Evolutionary conservation across 768 basidiomycete species (phyloP).

Genomic region (Pisolithus tinctorius): DNA sequence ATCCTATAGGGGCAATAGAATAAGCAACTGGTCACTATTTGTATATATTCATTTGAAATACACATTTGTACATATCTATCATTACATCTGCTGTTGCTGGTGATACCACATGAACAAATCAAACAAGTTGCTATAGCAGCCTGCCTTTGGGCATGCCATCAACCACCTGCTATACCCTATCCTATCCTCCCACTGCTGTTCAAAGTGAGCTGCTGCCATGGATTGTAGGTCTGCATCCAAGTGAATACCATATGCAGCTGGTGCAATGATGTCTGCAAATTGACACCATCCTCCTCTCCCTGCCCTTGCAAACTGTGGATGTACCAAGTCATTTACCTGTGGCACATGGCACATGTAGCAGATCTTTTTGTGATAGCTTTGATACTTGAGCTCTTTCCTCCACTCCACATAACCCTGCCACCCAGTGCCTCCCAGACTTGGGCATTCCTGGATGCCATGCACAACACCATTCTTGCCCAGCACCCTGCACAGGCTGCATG

Average conservation of each 20-base stretch:
- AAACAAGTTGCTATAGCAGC: neutral
- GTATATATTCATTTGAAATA: too few species aligned
- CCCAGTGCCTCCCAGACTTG: neutral
- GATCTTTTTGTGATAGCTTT: slow-evolving; percentile 3
- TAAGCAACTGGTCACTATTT: too few species aligned
- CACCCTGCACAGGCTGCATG: too few species aligned
- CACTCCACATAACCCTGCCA: neutral
- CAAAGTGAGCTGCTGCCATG: neutral
- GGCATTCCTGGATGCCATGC: neutral
- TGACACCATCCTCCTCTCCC: neutral
- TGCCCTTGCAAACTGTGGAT: neutral
- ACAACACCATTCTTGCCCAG: neutral
- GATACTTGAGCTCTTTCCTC: neutral
- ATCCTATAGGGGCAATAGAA: too few species aligned
- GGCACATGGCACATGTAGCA: slow-evolving; percentile 9
- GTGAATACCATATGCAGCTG: neutral
- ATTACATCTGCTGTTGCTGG: too few species aligned
- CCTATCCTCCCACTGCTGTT: neutral
- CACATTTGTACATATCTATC: too few species aligned
- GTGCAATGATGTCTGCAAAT: neutral
- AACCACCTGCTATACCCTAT: neutral
- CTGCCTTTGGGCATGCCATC: neutral
- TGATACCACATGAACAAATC: neutral
- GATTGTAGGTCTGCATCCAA: neutral
- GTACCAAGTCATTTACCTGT: neutral